Evolutionary conservation across 1,284 basidiomycete genomes (phyloP), one percentile per base, ranked within the genome.

Genomic region (Malassezia brasiliensis): DNA sequence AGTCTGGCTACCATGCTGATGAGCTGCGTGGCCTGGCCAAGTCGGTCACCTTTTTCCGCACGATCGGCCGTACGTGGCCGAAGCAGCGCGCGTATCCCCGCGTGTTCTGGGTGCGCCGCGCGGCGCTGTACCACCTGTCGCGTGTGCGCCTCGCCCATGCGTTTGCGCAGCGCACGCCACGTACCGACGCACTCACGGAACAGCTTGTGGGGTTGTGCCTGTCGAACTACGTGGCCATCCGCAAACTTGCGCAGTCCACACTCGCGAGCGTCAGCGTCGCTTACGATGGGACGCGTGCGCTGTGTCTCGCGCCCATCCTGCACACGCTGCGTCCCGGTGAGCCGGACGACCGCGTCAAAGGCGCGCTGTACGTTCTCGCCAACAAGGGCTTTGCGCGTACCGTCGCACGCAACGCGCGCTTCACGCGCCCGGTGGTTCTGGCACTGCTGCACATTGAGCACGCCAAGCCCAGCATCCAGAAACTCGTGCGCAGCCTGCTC

Each of bases 291-390:
- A 86, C 88, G 2, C 86, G 86, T 57, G 80, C 83, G 57, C 81
- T 85, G 60, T 82, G 81, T 49, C 79, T 89, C 50, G 85, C 87
- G 1, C 79, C 79, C 22, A 52, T 72, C 34, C 85, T 93, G 66
- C 80, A 84, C 39, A 83, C 87, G 0, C 77, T 93, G 42, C 46
- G 57, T 31, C 61, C 59, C 10, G 52, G 54, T 6, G 64, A 57
- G 14, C 87, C 90, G 67, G 88, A 90, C 20, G 93, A 96, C 76
- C 81, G 86, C 47, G 94, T 94, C 84, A 98, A 98, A 77, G 87
- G 88, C 11, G 91, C 91, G 7, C 78, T 98, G 19, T 91, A 94
- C 73, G 81, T 91, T 22, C 78, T 98, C 9, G 85, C 83, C 72
- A 83, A 84, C 69, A 90, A 88, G 77, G 82, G 81, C 40, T 64